A percentile compares a stretch with the other conserved stretches of the same genome.
Conservation (phyloP, 225 moss, liverwort and hornwort genomes). For the Physcomitrium patens region DNA sequence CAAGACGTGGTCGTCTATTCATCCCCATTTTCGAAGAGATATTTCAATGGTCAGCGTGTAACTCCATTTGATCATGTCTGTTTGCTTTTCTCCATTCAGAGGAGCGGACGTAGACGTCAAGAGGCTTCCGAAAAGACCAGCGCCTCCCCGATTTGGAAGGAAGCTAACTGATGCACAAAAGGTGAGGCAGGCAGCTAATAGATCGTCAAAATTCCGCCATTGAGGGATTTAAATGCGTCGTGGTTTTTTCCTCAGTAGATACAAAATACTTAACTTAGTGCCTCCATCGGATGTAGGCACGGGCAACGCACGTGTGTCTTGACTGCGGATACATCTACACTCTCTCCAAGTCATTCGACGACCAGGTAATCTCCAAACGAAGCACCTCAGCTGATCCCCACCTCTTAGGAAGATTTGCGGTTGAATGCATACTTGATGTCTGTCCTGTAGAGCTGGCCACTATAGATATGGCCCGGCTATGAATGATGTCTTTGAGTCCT, state of each 20-base stretch:
- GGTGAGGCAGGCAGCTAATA: conserved; percentile 42
- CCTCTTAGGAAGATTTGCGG: neutral
- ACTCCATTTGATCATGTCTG: conserved; percentile 8
- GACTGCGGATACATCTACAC: conserved; percentile 98
- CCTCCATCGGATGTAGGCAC: conserved; percentile 53
- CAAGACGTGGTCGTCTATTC: too few relatives aligned
- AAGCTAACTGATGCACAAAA: conserved; percentile 93
- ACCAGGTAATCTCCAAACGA: conserved; percentile 61
- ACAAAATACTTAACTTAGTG: conserved; percentile 8
- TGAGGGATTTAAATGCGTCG: neutral
- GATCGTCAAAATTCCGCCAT: conserved; percentile 10
- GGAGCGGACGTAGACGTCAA: conserved; percentile 88
- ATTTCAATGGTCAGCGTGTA: neutral
- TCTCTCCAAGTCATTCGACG: conserved; percentile 81
- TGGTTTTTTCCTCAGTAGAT: neutral
- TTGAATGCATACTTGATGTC: neutral
- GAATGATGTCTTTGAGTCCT: conserved; percentile 2
- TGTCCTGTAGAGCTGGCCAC: neutral
- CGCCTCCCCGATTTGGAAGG: conserved; percentile 91
- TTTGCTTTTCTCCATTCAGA: conserved; percentile 47
- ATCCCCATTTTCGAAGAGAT: too few relatives aligned
- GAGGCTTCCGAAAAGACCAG: conserved; percentile 81
- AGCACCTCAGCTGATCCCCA: neutral
- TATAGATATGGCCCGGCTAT: neutral
- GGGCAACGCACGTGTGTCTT: conserved; percentile 92